Base-by-base conservation (phyloP, 495 filamentous ascomycete genomes). In the Penicillium steckii region DNA sequence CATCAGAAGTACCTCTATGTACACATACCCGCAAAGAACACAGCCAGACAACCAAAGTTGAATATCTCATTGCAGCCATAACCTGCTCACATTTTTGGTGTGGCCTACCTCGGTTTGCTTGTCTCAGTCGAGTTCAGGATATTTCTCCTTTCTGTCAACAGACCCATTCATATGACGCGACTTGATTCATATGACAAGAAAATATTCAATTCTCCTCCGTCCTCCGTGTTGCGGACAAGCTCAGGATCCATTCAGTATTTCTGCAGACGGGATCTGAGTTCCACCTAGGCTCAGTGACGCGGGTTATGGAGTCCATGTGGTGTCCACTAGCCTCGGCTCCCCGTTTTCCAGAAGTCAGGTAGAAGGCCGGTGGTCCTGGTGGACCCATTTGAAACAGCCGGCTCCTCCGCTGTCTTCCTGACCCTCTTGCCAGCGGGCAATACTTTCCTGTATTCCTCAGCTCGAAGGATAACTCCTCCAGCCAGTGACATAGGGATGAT, bases 351-450 rank as follows among this genome's bases (percentile, higher is more conserved):
- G 55, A 53, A 62, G 45, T 23, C 40, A 29, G 23, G 48, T 49
- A 54, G 59, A 59, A 61, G 51, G 45, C 44, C 35, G 38, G 19
- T 23, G 8, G n/a, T 21, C 8, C 25, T 30, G 27, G 59, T 62
- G 59, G 56, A 59, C 32, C 44, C 33, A 24, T 37, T 18, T 56
- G 59, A 62, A 52, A 62, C 59, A 52, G 42, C 45, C 56, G 40
- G 45, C 27, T n/a, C 27, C 45, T 50, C 43, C 37, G 41, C 48
- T 26, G n/a, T 55, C 23, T 37, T 45, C 57, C 30, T 60, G 48
- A 60, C 45, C 25, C 38, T 35, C 40, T 32, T 18, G 48, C 25
- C 30, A 26, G 19, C 25, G 30, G 38, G 17, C 32, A n/a, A 37
- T 17, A 37, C 33, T 15, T 37, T 37, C 33, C 33, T 37, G 5